Evolutionary conservation across 129 eudicot species (phyloP).

Genomic region (Mikania micrantha): DNA sequence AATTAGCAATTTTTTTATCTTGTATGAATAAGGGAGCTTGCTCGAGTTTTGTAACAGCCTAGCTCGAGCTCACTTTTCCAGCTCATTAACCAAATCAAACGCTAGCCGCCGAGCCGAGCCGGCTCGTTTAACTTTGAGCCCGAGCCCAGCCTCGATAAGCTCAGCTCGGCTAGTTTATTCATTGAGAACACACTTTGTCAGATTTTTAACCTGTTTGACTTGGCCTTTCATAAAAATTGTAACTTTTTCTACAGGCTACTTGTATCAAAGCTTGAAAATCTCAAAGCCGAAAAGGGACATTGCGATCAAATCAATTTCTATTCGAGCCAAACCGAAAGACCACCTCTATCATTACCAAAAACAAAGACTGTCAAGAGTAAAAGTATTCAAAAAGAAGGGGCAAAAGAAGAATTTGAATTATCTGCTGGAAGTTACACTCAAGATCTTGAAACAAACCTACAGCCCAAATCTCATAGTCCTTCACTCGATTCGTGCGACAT

Average conservation of each 20-base stretch:
- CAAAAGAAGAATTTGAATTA: conserved; percentile 39
- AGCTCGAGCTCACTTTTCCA: no score
- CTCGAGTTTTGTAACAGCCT: no score
- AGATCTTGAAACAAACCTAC: conserved; percentile 37
- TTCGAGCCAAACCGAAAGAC: conserved; percentile 48
- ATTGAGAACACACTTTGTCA: not conserved
- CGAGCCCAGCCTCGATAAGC: no score
- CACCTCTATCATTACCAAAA: conserved; percentile 32
- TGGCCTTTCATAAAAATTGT: not conserved
- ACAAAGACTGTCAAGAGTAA: conserved; percentile 25
- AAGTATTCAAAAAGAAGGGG: conserved; percentile 37
- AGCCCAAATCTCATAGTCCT: conserved; percentile 30
- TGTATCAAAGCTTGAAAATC: conserved; percentile 56
- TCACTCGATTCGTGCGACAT: conserved; percentile 22
- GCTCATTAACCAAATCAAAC: no score
- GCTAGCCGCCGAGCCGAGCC: no score
- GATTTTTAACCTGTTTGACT: not conserved
- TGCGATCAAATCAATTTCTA: conserved; percentile 31
- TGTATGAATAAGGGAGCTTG: no score
- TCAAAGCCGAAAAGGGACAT: conserved; percentile 38
- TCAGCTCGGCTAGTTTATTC: no score
- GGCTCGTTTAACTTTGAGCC: no score
- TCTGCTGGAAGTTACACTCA: conserved; percentile 82
- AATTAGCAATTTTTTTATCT: no score
- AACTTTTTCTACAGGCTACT: conserved; percentile 47